Base-by-base conservation (phyloP, 768 basidiomycete species). In the Russula brevipes region DNA sequence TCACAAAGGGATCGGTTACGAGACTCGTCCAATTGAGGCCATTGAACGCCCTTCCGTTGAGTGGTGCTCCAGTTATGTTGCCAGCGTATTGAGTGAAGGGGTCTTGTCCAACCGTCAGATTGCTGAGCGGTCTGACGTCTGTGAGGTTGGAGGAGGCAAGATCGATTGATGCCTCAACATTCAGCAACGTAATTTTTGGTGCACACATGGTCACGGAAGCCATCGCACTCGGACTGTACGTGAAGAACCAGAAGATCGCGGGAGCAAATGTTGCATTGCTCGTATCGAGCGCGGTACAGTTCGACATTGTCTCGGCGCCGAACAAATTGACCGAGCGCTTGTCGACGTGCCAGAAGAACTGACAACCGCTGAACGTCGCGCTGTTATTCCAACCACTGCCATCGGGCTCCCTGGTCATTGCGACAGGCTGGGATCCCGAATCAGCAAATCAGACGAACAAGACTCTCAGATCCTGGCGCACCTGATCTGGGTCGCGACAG, bases 181-280 rank as follows among this genome's bases (percentile, higher is more conserved):
- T 79, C 72, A 73, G 76, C 6, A 82, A 70, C 1, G 77, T 67
- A 42, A 84, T 75, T 2, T 69, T 61, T 0, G 83, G 71, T 39
- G 38, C 38, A 39, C 84, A 85, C 54, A 81, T 74, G 6, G 80
- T 79, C 9, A 39, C 38, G 38, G 38, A 39, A 39, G 38, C 38
- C 38, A 39, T 39, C 38, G 38, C 9, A 39, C 9, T 39, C 9
- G 81, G 78, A 17, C 72, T 63, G 70, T 76, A 79, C 50, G 74
- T 75, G 71, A 84, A 83, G 70, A 83, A 81, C 84, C 83, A 85
- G 69, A 84, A 83, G 24, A 82, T 74, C 17, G 82, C 75, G 0
- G 83, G 82, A 16, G 72, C 76, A 45, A 82, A 82, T 47, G 79
- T 72, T 10, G 71, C 38, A 12, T 39, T 9, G 12, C 9, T 39